These are phyloP conservation scores for Saccharum spontaneum DNA, from an alignment of 176 grass and related monocot species.

Conservation along the genomic window DNA sequence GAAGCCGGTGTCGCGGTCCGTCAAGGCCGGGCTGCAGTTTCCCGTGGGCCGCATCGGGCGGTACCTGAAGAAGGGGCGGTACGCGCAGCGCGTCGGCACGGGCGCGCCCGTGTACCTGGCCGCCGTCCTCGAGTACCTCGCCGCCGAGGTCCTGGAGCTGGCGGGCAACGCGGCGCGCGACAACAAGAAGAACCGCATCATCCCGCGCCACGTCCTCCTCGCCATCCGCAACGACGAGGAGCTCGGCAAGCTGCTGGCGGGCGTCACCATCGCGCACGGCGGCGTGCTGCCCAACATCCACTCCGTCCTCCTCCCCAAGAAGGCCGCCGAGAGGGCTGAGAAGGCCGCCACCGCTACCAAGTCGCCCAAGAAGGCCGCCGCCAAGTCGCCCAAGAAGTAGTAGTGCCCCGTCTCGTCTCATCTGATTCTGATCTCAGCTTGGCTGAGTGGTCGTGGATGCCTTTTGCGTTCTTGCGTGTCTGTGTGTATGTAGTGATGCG, in stretches of 20 bases:
- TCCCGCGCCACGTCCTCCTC: conserved; percentile 47
- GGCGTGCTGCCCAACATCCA: conserved; percentile 55
- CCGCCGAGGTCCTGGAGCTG: conserved; percentile 56
- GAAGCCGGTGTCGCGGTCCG: conserved; percentile 51
- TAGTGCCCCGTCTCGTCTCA: neutral
- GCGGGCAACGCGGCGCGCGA: conserved; percentile 47
- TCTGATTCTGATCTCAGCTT: too few species aligned
- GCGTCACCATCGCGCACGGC: conserved; percentile 51
- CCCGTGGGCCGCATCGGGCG: conserved; percentile 46
- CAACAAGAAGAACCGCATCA: conserved; percentile 51
- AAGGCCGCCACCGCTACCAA: neutral
- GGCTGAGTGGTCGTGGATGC: neutral
- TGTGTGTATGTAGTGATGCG: neutral
- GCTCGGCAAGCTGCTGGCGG: conserved; percentile 31
- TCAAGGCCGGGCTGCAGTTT: conserved; percentile 60
- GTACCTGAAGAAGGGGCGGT: conserved; percentile 57
- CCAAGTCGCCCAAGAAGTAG: conserved; percentile 24
- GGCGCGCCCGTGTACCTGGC: conserved; percentile 71
- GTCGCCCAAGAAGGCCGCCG: conserved; percentile 20
- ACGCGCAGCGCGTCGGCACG: conserved; percentile 42
- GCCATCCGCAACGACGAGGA: conserved; percentile 58
- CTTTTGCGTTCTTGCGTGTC: neutral
- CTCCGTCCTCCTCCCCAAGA: conserved; percentile 49
- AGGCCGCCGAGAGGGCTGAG: neutral
- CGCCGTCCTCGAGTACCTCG: conserved; percentile 77